Conservation (phyloP, 176 grass and related monocot genomes). For the Urochloa ruziziensis region DNA sequence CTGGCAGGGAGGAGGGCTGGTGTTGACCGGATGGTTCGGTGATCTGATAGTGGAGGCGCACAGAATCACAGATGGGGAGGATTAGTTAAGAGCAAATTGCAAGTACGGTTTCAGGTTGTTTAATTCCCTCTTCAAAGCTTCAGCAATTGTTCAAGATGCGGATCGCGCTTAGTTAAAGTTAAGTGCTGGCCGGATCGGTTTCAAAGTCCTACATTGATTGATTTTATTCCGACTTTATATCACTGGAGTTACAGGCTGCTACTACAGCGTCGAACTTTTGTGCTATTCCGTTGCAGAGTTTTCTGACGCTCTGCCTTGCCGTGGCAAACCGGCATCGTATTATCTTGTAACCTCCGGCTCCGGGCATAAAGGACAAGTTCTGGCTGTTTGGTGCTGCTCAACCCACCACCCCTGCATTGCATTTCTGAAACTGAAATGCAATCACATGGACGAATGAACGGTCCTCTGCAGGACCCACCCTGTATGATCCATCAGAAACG, state of each 20-base stretch:
- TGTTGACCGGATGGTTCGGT: slow-evolving; percentile 34
- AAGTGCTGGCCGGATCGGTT: too few relatives aligned
- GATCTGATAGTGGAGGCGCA: background rate
- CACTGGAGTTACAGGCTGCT: background rate
- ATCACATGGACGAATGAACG: background rate
- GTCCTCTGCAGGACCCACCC: background rate
- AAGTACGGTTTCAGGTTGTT: slow-evolving; percentile 2
- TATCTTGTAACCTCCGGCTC: background rate
- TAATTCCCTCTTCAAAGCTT: background rate
- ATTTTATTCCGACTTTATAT: background rate
- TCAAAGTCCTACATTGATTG: background rate
- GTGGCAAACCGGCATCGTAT: background rate
- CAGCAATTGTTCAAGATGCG: slow-evolving; percentile 10
- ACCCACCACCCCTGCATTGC: background rate
- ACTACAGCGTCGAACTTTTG: background rate
- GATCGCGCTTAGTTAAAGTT: background rate
- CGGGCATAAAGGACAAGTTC: background rate
- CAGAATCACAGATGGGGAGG: background rate
- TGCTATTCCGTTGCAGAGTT: background rate
- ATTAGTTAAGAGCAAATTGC: background rate
- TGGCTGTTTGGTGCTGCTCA: background rate
- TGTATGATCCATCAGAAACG: background rate
- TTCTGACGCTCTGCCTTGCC: background rate
- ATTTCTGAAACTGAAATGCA: background rate
- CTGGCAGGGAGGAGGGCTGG: background rate